Evolutionary conservation across 2,329 filamentous ascomycete genomes (phyloP), one percentile per base, ranked within the genome.

Genomic region (Grosmannia penicillata): DNA sequence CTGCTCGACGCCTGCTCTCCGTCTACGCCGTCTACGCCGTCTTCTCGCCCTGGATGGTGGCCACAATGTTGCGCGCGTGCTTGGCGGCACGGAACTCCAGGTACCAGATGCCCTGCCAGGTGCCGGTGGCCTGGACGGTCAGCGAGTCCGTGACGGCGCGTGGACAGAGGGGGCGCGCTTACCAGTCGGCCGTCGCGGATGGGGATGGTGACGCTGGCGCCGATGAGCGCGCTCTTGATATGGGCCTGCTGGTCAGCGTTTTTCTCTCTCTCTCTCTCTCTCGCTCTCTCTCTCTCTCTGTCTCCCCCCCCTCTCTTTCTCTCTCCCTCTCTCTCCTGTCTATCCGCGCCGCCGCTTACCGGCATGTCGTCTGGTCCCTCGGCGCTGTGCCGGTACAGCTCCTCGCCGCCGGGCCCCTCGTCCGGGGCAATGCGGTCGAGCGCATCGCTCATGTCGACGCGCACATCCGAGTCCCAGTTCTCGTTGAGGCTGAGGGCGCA

Each of bases 321-420:
- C 17, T 18, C 13, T 31, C 15, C 15, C 18, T 10, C 15, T 17
- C 18, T 18, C 18, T 17, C 5, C 18, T 17, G 8, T 10, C 18
- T 14, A 8, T 37, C 10, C 4, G 13, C 15, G 23, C 6, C 2
- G 5, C n/a, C 1, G 41, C 45, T n/a, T 11, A 83, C 81, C 27
- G 91, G 91, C 85, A 96, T 95, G 59, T 96, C 91, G 62, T 98
- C 91, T 37, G 63, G 59, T 1, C 91, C 91, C 66, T 94, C 91
- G 0, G 48, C 87, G 51, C 72, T 75, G 61, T 98, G 91, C 31
- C 83, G 66, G 60, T 96, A 98, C 33, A 96, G 57, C 8, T 73
- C 67, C 56, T 76, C 68, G 4, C 80, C 79, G 53, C 78, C 78
- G 19, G 68, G 71, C 39, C 93, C 87, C 6, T 59, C 58, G 52